phyloP scores from a whole-genome alignment of 176 grass and related monocot species.

The Cenchrus americanus region DNA sequence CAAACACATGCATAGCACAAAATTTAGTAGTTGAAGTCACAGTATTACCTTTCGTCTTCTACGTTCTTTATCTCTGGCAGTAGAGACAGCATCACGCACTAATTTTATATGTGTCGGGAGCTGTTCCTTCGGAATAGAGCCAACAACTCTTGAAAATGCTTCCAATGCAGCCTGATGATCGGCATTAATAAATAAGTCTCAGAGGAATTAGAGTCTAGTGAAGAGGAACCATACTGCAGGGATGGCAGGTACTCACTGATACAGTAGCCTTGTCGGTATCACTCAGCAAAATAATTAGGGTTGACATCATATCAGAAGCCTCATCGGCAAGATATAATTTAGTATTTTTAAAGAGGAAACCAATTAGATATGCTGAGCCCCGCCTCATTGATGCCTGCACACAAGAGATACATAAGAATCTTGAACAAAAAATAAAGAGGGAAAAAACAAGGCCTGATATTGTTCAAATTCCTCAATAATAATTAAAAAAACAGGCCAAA shows the following conservation, averaged over 20 bases:
- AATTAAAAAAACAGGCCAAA: conserved; percentile 33
- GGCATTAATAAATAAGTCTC: conserved; percentile 35
- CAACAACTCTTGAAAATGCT: conserved; percentile 89
- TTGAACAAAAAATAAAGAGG: neutral
- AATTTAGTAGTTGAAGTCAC: conserved; percentile 23
- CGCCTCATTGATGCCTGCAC: conserved; percentile 82
- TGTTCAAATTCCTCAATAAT: neutral
- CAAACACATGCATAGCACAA: conserved; percentile 21
- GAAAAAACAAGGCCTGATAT: conserved; percentile 18
- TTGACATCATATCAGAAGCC: conserved; percentile 81
- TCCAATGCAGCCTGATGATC: conserved; percentile 84
- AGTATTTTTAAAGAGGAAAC: conserved; percentile 92
- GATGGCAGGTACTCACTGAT: conserved; percentile 58
- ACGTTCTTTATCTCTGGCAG: conserved; percentile 95
- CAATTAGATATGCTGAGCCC: conserved; percentile 84
- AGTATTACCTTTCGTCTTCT: conserved; percentile 82
- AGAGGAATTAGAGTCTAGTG: neutral
- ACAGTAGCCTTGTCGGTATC: conserved; percentile 90
- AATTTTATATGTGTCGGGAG: conserved; percentile 90
- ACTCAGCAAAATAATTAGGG: conserved; percentile 79
- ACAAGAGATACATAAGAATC: conserved; percentile 28
- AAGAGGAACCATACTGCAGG: conserved; percentile 29
- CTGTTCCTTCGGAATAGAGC: conserved; percentile 85
- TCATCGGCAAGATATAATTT: conserved; percentile 95
- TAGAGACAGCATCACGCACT: conserved; percentile 93